Evolutionary conservation across 371 early-diverging fungal species (phyloP), one percentile per base, ranked within the genome.

Genomic region (Nematocida ironsii): DNA sequence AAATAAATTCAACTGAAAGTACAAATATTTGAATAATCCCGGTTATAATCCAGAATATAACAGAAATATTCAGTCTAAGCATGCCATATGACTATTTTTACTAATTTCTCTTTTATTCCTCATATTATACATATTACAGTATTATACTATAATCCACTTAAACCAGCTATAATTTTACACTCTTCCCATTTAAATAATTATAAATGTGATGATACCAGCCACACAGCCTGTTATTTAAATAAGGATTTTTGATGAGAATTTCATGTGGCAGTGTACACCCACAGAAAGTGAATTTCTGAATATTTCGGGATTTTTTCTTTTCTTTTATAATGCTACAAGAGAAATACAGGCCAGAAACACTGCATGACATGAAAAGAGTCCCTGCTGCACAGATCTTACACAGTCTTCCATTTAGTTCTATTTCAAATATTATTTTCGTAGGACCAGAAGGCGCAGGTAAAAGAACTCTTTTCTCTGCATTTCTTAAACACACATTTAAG

Each of bases 371-470:
- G 73, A 90, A 90, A 94, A 95, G 85, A 67, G 85, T 13, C 90
- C 90, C 42, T 86, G 95, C 42, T 90, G 92, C 5, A 83, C 75
- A 40, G 91, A 92, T 64, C 58, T 16, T 89, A 96, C 42, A 90
- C 90, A 73, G 89, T 88, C 78, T 90, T 95, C 89, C 93, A 93
- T 87, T 62, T 76, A 40, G 16, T 60, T 16, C 66, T 58, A 27
- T 71, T 96, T 71, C 98, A 98, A 44, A 97, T 96, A 83, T 84
- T 96, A 83, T 99, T 3, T 90, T 99, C 48, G 94, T 94, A 89
- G 98, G 99, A 1, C 94, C 93, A 11, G 89, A 92, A 4, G 99
- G 98, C 25, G 91, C 92, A 2, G 99, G 99, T 11, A 97, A 97
- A 89, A 94, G 94, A 85, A 98, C 97, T 25, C 90, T 97, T 45